Evolutionary conservation across 495 filamentous ascomycete genomes (phyloP), one percentile per base, ranked within the genome.

Genomic region (Cetradonia linearis): DNA sequence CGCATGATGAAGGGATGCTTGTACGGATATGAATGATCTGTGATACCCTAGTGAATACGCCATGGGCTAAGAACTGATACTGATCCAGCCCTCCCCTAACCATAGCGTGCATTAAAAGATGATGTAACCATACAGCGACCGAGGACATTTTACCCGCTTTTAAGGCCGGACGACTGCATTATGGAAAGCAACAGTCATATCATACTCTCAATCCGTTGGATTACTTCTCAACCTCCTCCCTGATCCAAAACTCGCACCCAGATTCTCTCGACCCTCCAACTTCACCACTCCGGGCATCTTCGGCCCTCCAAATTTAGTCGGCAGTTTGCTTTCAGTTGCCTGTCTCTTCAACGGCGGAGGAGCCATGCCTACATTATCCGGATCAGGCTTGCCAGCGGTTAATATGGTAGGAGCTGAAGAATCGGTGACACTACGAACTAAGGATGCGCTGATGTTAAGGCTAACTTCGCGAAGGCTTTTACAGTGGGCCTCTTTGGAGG

Each of bases 181-280:
- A 44, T 44, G 5, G 2, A 23, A 7, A 25, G 5, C 20, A n/a
- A 23, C 1, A 25, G 5, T 8, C 20, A 25, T 13, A 36, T 5
- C 11, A 46, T n/a, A 42, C 25, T 13, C 13, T 54, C 44, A 67
- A 47, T 59, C 52, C 50, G 56, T 55, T 4, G 63, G 66, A 63
- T 64, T 70, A 59, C 66, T 70, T 62, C 68, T 66, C 59, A 70
- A 63, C 62, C 66, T 68, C 42, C 68, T 66, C 18, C 66, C 64
- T 27, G 50, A 54, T 20, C 50, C 50, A 36, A 31, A 48, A 28
- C 61, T 33, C 33, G 47, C 61, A 10, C 62, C 60, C 46, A 64
- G 23, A 63, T 67, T 67, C 60, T 66, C 67, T 56, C 60, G 55
- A 52, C 64, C 68, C 42, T 63, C 64, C 47, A 62, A 50, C 63